Conservation (phyloP, 75 land plant species). For the Pinus albicaulis region DNA sequence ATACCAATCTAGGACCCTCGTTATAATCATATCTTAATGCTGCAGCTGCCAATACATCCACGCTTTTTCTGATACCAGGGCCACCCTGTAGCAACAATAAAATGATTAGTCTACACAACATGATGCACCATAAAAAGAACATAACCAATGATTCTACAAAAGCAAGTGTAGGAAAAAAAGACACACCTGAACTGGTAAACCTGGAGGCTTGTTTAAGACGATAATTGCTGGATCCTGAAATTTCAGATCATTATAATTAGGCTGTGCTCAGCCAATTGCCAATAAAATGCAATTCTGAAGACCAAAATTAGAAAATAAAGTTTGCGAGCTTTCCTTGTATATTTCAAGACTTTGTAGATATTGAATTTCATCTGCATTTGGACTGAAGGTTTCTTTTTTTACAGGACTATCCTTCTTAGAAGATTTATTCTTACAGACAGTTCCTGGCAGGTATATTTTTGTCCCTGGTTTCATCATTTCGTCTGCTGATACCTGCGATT, state of each 20-base stretch:
- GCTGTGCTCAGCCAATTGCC: neutral
- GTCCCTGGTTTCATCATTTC: conserved; percentile 55
- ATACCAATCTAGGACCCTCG: conserved; percentile 81
- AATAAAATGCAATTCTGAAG: neutral
- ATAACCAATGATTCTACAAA: neutral
- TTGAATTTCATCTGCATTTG: conserved; percentile 43
- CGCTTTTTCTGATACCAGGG: conserved; percentile 64
- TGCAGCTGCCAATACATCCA: conserved; percentile 70
- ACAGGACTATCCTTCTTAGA: conserved; percentile 8
- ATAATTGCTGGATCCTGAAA: conserved; percentile 78
- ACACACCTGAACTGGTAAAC: conserved; percentile 88
- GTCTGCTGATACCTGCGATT: conserved; percentile 68
- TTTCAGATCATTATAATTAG: conserved; percentile 5
- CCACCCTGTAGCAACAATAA: conserved; percentile 59
- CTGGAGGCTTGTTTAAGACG: conserved; percentile 83
- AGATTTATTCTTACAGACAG: conserved; percentile 20
- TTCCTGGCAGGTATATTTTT: conserved; percentile 51
- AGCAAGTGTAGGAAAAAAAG: neutral
- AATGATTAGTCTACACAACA: neutral
- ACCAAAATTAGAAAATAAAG: neutral
- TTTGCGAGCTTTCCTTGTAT: conserved; percentile 52
- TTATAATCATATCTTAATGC: conserved; percentile 51
- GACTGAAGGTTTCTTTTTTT: neutral
- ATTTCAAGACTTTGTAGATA: conserved; percentile 58
- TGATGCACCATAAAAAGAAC: neutral